phyloP scores from a whole-genome alignment of 129 eudicot species.

The Arctium lappa region DNA sequence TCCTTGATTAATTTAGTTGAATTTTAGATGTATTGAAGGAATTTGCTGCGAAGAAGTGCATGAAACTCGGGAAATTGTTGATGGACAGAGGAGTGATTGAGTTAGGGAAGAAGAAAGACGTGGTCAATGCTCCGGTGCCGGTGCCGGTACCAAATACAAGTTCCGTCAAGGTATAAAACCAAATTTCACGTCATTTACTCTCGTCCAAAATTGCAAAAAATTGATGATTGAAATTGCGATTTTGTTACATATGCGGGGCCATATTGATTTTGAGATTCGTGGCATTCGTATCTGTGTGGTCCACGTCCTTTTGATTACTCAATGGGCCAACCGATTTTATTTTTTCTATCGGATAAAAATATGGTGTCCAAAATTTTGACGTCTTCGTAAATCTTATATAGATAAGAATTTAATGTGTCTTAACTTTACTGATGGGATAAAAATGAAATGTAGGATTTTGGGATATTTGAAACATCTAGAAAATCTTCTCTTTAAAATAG shows the following conservation, averaged over 20 bases:
- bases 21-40: constrained; percentile 57
- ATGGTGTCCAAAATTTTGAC: background rate
- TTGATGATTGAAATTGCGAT: constrained; percentile 4
- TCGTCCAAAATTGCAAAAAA: background rate
- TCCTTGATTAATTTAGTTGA: background rate
- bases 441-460: background rate
- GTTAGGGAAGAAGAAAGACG: constrained; percentile 21
- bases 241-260: constrained; percentile 5
- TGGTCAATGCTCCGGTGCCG: background rate
- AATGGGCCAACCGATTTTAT: background rate
- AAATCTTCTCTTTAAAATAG: too few species aligned
- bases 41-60: constrained; percentile 65
- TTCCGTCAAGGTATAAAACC: constrained; percentile 37
- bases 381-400: too few species aligned
- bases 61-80: constrained; percentile 61
- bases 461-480: background rate
- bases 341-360: background rate
- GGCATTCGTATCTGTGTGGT: constrained; percentile 24
- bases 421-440: background rate
- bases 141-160: background rate
- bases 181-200: background rate
- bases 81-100: constrained; percentile 52
- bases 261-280: constrained; percentile 2
- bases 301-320: constrained; percentile 29
- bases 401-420: too few species aligned